Percentiles rank a stretch among this genome's conserved stretches.
phyloP scores from a whole-genome alignment of 2,329 filamentous ascomycete genomes.

The Metarhizium album region DNA sequence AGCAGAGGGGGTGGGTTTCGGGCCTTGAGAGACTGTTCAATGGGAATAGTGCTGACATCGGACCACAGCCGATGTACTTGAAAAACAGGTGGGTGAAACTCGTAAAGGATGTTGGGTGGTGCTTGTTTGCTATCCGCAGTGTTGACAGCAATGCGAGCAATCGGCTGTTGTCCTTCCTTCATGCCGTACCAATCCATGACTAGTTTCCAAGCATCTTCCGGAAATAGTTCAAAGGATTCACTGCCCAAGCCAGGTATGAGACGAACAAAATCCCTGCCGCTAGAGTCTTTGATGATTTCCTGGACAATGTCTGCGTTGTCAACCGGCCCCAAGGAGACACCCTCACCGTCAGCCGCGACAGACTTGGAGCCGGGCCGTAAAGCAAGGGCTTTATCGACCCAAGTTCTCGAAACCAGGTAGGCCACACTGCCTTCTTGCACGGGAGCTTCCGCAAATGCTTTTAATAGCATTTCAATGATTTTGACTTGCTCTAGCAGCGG shows the following conservation, averaged over 20 bases:
- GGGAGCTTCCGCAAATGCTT: conserved; percentile 39
- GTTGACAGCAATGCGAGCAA: conserved; percentile 69
- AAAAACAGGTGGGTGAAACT: conserved; percentile 76
- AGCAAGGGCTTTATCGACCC: conserved; percentile 65
- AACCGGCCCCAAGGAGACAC: conserved; percentile 61
- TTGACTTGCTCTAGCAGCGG: conserved; percentile 53
- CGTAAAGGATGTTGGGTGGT: conserved; percentile 62
- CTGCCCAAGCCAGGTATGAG: conserved; percentile 57
- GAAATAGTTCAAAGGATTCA: conserved; percentile 69
- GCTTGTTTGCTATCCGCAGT: conserved; percentile 36
- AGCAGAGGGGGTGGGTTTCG: conserved; percentile 50
- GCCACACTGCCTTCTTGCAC: conserved; percentile 63
- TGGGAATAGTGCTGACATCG: conserved; percentile 42
- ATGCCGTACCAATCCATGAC: conserved; percentile 76
- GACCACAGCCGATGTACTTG: conserved; percentile 71
- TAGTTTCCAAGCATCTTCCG: conserved; percentile 69
- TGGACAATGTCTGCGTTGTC: conserved; percentile 79
- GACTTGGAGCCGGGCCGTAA: conserved; percentile 48
- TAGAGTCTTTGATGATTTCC: conserved; percentile 41
- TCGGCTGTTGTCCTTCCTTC: conserved; percentile 55
- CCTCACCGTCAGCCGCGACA: conserved; percentile 46
- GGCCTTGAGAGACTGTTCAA: conserved; percentile 50
- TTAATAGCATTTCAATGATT: conserved; percentile 53
- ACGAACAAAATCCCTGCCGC: conserved; percentile 53
- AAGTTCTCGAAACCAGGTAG: conserved; percentile 67